Evolutionary conservation across 257 asterid species (phyloP).

Genomic region (Lavandula angustifolia): DNA sequence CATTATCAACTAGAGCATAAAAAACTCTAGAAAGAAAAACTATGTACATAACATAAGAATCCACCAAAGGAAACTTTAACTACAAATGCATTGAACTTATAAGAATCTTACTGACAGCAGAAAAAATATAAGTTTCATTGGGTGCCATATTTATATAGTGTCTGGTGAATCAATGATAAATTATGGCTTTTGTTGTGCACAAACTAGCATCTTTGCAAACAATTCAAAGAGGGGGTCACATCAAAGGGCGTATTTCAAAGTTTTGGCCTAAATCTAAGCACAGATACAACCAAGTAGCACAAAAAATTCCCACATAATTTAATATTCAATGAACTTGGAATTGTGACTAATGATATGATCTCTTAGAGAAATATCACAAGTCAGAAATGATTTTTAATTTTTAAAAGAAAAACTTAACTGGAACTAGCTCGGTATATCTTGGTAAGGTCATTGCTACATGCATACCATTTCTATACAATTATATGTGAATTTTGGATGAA

Average conservation of each 20-base stretch:
- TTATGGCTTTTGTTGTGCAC: neutral
- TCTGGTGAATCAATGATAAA: neutral
- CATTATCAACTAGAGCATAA: slow-evolving; percentile 14
- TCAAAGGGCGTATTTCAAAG: slow-evolving; percentile 7
- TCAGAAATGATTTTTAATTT: slow-evolving; percentile 1
- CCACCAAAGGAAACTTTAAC: slow-evolving; percentile 17
- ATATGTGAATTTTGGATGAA: slow-evolving; percentile 4
- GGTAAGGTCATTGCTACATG: slow-evolving; percentile 14
- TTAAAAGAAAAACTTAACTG: neutral
- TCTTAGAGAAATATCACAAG: slow-evolving; percentile 1
- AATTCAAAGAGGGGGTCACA: slow-evolving; percentile 1
- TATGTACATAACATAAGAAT: slow-evolving; percentile 16
- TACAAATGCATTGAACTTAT: neutral
- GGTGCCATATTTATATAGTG: neutral
- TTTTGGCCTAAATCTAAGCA: slow-evolving; percentile 3
- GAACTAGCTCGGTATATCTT: slow-evolving; percentile 1
- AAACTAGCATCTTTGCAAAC: neutral
- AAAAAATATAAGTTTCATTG: neutral
- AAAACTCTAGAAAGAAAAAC: slow-evolving; percentile 10
- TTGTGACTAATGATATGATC: neutral
- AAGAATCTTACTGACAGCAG: neutral
- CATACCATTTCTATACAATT: neutral
- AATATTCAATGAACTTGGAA: neutral
- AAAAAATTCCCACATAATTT: neutral
- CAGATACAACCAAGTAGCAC: slow-evolving; percentile 9